Evolutionary conservation across 2,329 filamentous ascomycete genomes (phyloP).

Genomic region (Penicillium sp.): DNA sequence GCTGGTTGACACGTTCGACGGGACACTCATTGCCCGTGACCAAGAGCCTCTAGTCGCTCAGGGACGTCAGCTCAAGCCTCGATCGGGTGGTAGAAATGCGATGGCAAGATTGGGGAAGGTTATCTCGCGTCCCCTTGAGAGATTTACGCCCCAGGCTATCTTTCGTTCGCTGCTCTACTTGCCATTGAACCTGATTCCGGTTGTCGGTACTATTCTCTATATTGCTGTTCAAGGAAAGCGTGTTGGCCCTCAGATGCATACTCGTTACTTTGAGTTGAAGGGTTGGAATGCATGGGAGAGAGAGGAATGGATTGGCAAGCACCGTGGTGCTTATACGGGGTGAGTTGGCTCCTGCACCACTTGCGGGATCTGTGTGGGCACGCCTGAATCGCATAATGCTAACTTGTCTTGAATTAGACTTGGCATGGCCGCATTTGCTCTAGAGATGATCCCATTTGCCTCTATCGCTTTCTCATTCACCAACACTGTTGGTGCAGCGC

Average conservation of each 20-base stretch:
- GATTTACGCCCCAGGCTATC: constrained; percentile 59
- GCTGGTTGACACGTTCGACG: constrained; percentile 86
- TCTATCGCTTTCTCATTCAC: constrained; percentile 88
- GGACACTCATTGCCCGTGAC: constrained; percentile 58
- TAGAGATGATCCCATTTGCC: constrained; percentile 81
- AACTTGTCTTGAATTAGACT: constrained; percentile 40
- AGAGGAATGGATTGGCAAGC: constrained; percentile 68
- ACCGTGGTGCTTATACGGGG: constrained; percentile 78
- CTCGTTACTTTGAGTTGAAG: constrained; percentile 88
- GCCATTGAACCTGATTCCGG: constrained; percentile 88
- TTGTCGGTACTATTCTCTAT: constrained; percentile 82
- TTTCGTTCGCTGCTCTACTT: constrained; percentile 82
- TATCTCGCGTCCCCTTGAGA: constrained; percentile 54
- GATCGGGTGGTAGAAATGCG: constrained; percentile 47
- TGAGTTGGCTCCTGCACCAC: constrained; percentile 48
- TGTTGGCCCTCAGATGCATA: constrained; percentile 56
- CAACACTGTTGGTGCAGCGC: constrained; percentile 85
- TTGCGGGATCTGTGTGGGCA: too few relatives aligned
- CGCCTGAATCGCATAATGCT: background rate
- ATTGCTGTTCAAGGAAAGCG: constrained; percentile 70
- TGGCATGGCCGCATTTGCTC: constrained; percentile 76
- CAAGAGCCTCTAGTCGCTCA: constrained; percentile 67
- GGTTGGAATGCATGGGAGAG: constrained; percentile 69
- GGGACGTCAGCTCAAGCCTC: constrained; percentile 69
- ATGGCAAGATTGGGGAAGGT: constrained; percentile 60